These are phyloP conservation scores for Neurospora sublineolata DNA, from an alignment of 495 filamentous ascomycete genomes.

Conservation along the genomic window DNA sequence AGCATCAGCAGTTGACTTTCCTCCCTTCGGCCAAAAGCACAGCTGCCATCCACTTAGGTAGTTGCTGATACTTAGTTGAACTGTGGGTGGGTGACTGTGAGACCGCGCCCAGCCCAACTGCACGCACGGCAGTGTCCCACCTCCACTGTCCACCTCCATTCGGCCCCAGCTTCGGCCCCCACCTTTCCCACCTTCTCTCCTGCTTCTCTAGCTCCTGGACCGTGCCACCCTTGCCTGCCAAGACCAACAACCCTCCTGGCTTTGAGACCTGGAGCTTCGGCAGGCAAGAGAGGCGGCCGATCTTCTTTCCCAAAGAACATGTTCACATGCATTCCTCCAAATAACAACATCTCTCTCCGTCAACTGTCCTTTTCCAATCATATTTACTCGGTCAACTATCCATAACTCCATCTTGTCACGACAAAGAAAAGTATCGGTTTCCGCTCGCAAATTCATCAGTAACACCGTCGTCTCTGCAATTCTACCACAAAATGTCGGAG, in stretches of 20 bases:
- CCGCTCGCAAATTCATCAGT: not conserved
- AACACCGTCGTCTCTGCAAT: not conserved
- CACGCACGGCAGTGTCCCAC: not conserved
- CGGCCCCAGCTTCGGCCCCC: not conserved
- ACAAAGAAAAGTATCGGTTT: not conserved
- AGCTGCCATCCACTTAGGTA: not conserved
- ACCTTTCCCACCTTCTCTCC: not conserved
- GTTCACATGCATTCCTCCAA: not conserved
- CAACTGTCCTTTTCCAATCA: not conserved
- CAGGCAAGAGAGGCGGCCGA: not conserved
- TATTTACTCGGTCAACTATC: not conserved
- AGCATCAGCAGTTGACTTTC: not conserved
- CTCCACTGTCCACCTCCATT: not conserved
- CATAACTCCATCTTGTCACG: not conserved
- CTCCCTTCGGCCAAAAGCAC: not conserved
- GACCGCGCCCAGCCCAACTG: not conserved
- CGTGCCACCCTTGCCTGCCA: not conserved
- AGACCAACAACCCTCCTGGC: not conserved
- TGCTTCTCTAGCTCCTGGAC: not conserved
- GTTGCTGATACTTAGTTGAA: not conserved
- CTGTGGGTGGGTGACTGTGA: not conserved
- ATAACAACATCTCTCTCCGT: not conserved
- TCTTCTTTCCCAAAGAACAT: not conserved
- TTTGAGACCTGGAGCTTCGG: not conserved
- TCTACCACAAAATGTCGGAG: constrained; percentile 23